These are phyloP conservation scores for Carex sylvatica DNA, from an alignment of 202 grass and related monocot species.

Conservation along the genomic window DNA sequence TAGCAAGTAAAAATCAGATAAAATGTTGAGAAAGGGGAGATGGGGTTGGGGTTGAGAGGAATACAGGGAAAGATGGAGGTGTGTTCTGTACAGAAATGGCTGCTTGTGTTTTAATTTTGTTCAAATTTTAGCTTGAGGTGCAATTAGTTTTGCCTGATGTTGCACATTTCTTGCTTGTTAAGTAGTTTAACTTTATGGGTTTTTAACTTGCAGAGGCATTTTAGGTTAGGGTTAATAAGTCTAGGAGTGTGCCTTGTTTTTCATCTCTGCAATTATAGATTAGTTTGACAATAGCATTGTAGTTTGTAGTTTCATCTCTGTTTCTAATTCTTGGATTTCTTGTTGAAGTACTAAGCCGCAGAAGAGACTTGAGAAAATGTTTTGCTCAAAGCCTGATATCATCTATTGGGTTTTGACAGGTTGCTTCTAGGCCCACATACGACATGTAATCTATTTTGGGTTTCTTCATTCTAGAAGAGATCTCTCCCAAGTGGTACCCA, in stretches of 20 bases:
- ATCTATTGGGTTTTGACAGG: background rate
- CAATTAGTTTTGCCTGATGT: slow-evolving; percentile 27
- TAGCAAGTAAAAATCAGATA: slow-evolving; percentile 19
- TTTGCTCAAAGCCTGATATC: background rate
- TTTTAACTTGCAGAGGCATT: background rate
- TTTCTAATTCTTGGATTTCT: background rate
- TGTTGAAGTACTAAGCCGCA: background rate
- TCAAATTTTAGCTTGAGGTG: slow-evolving; percentile 23
- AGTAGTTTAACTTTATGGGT: background rate
- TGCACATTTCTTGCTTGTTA: slow-evolving; percentile 4
- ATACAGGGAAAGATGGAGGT: background rate
- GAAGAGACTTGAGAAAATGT: background rate
- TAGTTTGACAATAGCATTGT: slow-evolving; percentile 1
- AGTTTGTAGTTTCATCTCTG: background rate
- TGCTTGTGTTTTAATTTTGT: slow-evolving; percentile 20
- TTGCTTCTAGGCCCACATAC: background rate
- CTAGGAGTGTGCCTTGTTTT: background rate
- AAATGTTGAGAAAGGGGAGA: background rate
- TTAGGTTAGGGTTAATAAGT: background rate
- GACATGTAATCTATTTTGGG: background rate
- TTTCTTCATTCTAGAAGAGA: background rate
- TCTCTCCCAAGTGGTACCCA: background rate
- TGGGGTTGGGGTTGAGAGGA: background rate
- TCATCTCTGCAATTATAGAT: background rate
- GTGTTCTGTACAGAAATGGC: slow-evolving; percentile 21